A percentile compares a stretch with the other conserved stretches of the same genome.
Conservation (phyloP, 345 rosid genomes). For the Moricandia arvensis region DNA sequence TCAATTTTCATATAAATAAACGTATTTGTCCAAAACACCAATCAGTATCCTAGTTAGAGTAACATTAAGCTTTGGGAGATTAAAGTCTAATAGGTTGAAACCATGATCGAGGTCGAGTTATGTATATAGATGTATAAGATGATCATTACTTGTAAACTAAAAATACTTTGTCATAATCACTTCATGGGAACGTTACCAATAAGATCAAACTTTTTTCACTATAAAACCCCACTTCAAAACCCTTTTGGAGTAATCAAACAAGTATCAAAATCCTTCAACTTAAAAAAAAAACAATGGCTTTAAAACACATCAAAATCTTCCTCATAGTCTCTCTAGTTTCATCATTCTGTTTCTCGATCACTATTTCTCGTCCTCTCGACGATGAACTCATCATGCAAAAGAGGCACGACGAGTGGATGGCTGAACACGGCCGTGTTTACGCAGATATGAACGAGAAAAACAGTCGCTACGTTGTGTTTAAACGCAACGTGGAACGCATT, state of each 20-base stretch:
- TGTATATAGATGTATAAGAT: neutral
- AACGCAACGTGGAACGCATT: constrained; percentile 43
- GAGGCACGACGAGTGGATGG: constrained; percentile 44
- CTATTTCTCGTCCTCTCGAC: constrained; percentile 32
- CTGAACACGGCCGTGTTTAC: constrained; percentile 40
- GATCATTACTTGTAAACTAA: constrained; percentile 27
- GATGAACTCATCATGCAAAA: constrained; percentile 37
- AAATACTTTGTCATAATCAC: constrained; percentile 24
- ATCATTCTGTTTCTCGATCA: constrained; percentile 9
- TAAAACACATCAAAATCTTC: neutral
- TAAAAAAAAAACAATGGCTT: constrained; percentile 12
- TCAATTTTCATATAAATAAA: too few relatives aligned
- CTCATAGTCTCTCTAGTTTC: constrained; percentile 20
- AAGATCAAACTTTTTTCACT: constrained; percentile 7
- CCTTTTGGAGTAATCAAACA: constrained; percentile 21
- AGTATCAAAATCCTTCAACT: neutral
- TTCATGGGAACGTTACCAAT: constrained; percentile 10
- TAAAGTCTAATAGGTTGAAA: too few relatives aligned
- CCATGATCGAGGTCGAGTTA: too few relatives aligned
- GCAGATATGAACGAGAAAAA: constrained; percentile 29
- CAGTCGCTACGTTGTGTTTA: constrained; percentile 42
- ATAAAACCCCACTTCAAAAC: constrained; percentile 21
- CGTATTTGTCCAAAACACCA: too few relatives aligned
- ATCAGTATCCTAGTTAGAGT: too few relatives aligned
- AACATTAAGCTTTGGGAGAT: too few relatives aligned